Base-by-base conservation (phyloP, 2,329 filamentous ascomycete genomes). In the Peltaster fructicola region DNA sequence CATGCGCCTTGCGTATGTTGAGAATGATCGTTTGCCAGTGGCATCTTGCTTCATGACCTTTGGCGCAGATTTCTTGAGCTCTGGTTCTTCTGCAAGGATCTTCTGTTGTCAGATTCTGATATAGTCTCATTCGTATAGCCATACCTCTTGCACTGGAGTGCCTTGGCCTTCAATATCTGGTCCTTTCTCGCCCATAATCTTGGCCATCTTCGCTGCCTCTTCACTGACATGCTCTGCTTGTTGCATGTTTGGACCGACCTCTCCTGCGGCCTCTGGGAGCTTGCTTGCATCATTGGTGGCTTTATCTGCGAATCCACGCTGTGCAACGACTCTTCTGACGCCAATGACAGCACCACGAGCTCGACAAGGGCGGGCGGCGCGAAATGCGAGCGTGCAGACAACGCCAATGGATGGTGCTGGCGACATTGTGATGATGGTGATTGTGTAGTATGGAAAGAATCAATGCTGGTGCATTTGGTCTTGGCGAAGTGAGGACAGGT, bases 101-200 rank as follows among this genome's bases (percentile, higher is more conserved):
- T 76, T 38, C n/a, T 5, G 15, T 20, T 13, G n/a, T 27, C 8
- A 30, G 19, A 20, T 16, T n/a, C 20, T 8, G 11, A 11, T 9
- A 8, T 21, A 21, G 1, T 21, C 12, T 10, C n/a, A 9, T 15
- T 15, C 23, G 11, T 13, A 17, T 7, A 17, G 23, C 40, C 55
- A 37, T 43, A 74, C 72, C 52, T 77, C 71, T 45, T 69, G 60
- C 34, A 77, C 61, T 6, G 70, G 69, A 24, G 71, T 71, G 9
- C 71, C 71, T 43, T 74, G 68, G 3, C 37, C 37, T 23, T 64
- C 59, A 17, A 75, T 41, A 40, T 77, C 71, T 11, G 71, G 73
- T 14, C 63, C 58, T 27, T 59, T 48, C 26, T 59, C 52, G 26
- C 68, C 65, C 40, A 57, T 66, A 14, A 68, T 63, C 40, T 66